phyloP scores from a whole-genome alignment of 306 rosid species.

The Acacia melanoxylon region DNA sequence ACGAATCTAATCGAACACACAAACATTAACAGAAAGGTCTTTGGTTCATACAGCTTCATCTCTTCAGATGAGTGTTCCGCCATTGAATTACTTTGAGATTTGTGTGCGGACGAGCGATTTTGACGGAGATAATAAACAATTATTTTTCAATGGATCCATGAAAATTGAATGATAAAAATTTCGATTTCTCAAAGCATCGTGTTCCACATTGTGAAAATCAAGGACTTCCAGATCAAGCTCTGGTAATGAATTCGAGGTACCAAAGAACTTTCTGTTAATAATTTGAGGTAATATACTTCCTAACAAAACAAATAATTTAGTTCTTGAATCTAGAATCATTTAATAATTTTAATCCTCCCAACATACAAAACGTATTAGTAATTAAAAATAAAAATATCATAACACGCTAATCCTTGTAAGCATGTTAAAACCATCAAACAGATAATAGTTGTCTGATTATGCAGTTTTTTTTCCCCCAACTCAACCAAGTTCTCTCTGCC shows the following conservation, averaged over 20 bases:
- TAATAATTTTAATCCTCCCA: background rate
- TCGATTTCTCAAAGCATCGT: background rate
- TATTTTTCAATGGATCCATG: background rate
- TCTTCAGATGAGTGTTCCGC: background rate
- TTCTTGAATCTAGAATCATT: background rate
- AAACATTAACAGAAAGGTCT: background rate
- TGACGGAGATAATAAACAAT: background rate
- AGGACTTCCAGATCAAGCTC: background rate
- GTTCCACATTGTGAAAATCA: background rate
- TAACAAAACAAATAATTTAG: background rate
- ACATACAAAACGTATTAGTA: background rate
- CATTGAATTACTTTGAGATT: background rate
- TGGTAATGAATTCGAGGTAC: background rate
- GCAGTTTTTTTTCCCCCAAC: background rate
- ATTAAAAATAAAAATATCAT: background rate
- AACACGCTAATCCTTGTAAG: background rate
- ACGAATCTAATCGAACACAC: background rate
- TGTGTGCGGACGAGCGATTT: background rate
- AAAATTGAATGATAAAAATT: background rate
- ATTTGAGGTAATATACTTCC: background rate
- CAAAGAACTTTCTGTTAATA: too few species aligned
- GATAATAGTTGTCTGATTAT: background rate
- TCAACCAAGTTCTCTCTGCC: background rate
- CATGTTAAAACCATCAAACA: background rate
- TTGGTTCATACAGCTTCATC: background rate